Evolutionary conservation across 108 stramenopile genomes (phyloP).

Genomic region (Fragilaria crotonensis): DNA sequence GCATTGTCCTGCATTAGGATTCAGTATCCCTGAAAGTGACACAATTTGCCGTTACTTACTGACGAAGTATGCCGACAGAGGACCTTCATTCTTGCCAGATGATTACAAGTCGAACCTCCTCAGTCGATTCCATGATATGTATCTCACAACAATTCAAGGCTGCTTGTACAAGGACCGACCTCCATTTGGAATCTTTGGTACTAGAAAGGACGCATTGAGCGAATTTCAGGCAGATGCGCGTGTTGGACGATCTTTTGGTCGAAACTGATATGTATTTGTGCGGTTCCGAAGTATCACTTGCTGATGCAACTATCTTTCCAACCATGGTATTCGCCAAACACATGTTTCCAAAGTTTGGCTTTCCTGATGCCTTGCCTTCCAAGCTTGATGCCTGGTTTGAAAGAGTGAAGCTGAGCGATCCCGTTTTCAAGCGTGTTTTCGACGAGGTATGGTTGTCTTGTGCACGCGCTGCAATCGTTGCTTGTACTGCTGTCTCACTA

Average conservation of each 20-base stretch:
- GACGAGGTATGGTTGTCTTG: conserved; percentile 49
- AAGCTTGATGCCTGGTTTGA: conserved; percentile 61
- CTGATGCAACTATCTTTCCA: conserved; percentile 90
- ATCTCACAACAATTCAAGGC: conserved; percentile 86
- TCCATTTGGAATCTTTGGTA: conserved; percentile 75
- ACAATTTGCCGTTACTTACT: conserved; percentile 83
- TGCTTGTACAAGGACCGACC: conserved; percentile 84
- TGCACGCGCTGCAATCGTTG: conserved; percentile 1
- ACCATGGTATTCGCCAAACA: conserved; percentile 73
- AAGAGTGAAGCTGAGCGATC: conserved; percentile 46
- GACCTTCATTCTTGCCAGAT: conserved; percentile 81
- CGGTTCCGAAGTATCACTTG: conserved; percentile 82
- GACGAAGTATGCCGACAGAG: conserved; percentile 43
- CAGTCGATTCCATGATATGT: conserved; percentile 88
- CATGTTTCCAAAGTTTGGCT: conserved; percentile 91
- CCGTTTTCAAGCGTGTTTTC: conserved; percentile 59
- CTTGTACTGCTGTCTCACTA: conserved; percentile 12
- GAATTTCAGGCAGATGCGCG: conserved; percentile 68
- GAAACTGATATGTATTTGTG: conserved; percentile 64
- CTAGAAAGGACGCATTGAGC: conserved; percentile 64
- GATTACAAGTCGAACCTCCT: conserved; percentile 77
- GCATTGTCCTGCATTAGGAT: conserved; percentile 20
- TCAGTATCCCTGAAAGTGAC: conserved; percentile 76
- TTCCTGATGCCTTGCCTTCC: conserved; percentile 32
- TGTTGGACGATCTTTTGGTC: conserved; percentile 62